These are phyloP conservation scores for Talaromyces sp. DNA, from an alignment of 2,329 filamentous ascomycete genomes.

Conservation along the genomic window DNA sequence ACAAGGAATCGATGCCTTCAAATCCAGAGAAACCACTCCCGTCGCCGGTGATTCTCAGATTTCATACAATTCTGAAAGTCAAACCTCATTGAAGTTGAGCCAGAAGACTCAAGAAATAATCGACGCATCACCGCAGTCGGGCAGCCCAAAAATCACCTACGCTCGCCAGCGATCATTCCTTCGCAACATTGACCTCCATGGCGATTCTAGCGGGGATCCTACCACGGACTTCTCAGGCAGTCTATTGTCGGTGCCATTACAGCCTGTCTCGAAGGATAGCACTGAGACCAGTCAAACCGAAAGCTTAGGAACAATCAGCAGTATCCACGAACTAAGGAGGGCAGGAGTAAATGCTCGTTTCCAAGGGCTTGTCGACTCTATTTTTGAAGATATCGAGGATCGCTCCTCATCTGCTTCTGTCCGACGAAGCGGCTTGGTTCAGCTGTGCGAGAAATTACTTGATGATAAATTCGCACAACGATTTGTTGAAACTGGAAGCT, in stretches of 20 bases:
- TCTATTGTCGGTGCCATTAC: slow-evolving; percentile 20
- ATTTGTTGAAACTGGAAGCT: slow-evolving; percentile 69
- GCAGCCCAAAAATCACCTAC: slow-evolving; percentile 52
- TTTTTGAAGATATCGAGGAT: slow-evolving; percentile 57
- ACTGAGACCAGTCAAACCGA: slow-evolving; percentile 45
- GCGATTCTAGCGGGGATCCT: background rate
- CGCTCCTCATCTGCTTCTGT: slow-evolving; percentile 41
- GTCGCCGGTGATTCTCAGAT: background rate
- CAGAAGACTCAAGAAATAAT: background rate
- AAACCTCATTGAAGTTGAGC: background rate
- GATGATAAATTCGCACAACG: slow-evolving; percentile 37
- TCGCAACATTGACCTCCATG: slow-evolving; percentile 37
- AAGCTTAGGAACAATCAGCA: slow-evolving; percentile 44
- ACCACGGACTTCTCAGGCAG: slow-evolving; percentile 5
- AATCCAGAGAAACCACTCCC: slow-evolving; percentile 11
- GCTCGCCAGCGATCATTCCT: slow-evolving; percentile 56
- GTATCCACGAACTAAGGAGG: slow-evolving; percentile 58
- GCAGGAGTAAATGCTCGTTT: slow-evolving; percentile 55
- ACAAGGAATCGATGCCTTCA: background rate
- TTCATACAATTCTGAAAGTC: slow-evolving; percentile 3
- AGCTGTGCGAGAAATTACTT: slow-evolving; percentile 50
- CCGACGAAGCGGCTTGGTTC: slow-evolving; percentile 50
- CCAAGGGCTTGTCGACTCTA: slow-evolving; percentile 49
- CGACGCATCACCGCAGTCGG: slow-evolving; percentile 20
- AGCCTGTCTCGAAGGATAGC: slow-evolving; percentile 16